Base-by-base conservation (phyloP, 2,329 filamentous ascomycete genomes). In the Xylaria sp. region DNA sequence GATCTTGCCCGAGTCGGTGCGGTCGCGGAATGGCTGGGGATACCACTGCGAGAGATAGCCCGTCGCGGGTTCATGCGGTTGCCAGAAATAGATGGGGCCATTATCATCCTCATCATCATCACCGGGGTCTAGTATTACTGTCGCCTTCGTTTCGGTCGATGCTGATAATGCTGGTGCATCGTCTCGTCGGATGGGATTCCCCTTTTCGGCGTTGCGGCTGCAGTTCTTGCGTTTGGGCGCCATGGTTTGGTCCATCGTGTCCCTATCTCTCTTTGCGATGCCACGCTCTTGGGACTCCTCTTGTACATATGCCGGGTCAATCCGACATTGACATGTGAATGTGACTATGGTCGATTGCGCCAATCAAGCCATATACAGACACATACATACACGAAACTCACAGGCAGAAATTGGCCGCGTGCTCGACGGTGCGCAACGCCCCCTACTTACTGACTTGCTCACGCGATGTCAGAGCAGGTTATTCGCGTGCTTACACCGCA, bases 1-100 rank as follows among this genome's bases (percentile, higher is more conserved):
- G 10, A 75, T 70, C 19, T 56, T 66, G 35, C 4, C 2, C 9
- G 18, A 37, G 52, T 59, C 58, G 5, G 34, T 18, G 18, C 55
- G 51, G 58, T 67, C 65, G 1, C 56, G 54, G 65, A 68, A 68
- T 9, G 66, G 62, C 4, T 37, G 52, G 1, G 52, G 48, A 62
- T 63, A 66, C 63, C 63, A 66, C 23, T 63, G 63, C 4, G 63
- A 66, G 1, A 68, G 57, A 42, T 61, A 68, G 9, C 65, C 65
- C 0, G 63, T 60, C 11, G 18, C 48, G 23, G 47, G 19, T 46
- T 64, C 59, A 1, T 47, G 16, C 1, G 61, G 61, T 1, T 50
- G 54, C 60, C 62, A 67, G 64, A 65, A 68, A 58, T 59, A 68
- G 55, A 66, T 30, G 4, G 63, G 47, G 10, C 54, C 42, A 30